Evolutionary conservation across 2,329 filamentous ascomycete genomes (phyloP).

Genomic region (Alternaria gaisen): DNA sequence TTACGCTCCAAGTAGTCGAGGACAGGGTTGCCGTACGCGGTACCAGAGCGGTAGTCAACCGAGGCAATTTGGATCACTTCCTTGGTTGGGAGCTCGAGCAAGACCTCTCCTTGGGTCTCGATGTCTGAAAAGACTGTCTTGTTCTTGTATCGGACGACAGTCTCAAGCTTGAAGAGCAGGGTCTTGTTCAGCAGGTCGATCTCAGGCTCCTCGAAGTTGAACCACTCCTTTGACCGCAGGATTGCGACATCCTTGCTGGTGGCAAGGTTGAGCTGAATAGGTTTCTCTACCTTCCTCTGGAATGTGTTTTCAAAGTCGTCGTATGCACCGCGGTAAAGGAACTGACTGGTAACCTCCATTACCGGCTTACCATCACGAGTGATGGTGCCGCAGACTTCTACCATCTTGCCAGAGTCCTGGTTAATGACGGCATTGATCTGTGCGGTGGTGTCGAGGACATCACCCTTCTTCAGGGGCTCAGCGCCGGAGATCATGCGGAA

Average conservation of each 20-base stretch:
- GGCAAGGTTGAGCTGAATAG: slow-evolving; percentile 88
- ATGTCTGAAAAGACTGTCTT: slow-evolving; percentile 90
- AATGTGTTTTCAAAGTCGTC: slow-evolving; percentile 97
- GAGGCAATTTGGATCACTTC: slow-evolving; percentile 97
- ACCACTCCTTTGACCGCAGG: slow-evolving; percentile 97
- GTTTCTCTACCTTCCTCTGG: slow-evolving; percentile 95
- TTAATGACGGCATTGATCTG: slow-evolving; percentile 98
- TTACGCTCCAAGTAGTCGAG: slow-evolving; percentile 94
- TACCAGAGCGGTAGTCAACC: slow-evolving; percentile 91
- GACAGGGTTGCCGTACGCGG: slow-evolving; percentile 94
- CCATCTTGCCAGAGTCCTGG: slow-evolving; percentile 98
- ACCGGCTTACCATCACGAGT: slow-evolving; percentile 82
- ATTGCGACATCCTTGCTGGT: slow-evolving; percentile 93
- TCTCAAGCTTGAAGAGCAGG: slow-evolving; percentile 93
- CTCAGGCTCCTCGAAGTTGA: slow-evolving; percentile 83
- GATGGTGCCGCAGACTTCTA: slow-evolving; percentile 98
- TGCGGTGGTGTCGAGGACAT: slow-evolving; percentile 89
- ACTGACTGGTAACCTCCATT: slow-evolving; percentile 99
- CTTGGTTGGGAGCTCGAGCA: slow-evolving; percentile 94
- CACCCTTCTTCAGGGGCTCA: slow-evolving; percentile 93
- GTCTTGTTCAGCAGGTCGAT: slow-evolving; percentile 92
- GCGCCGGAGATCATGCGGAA: slow-evolving; percentile 99
- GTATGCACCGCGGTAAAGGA: slow-evolving; percentile 93
- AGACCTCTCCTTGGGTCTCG: slow-evolving; percentile 89
- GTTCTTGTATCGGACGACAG: slow-evolving; percentile 92